Conservation (phyloP, 108 stramenopile species). For the Asterionellopsis glacialis region DNA sequence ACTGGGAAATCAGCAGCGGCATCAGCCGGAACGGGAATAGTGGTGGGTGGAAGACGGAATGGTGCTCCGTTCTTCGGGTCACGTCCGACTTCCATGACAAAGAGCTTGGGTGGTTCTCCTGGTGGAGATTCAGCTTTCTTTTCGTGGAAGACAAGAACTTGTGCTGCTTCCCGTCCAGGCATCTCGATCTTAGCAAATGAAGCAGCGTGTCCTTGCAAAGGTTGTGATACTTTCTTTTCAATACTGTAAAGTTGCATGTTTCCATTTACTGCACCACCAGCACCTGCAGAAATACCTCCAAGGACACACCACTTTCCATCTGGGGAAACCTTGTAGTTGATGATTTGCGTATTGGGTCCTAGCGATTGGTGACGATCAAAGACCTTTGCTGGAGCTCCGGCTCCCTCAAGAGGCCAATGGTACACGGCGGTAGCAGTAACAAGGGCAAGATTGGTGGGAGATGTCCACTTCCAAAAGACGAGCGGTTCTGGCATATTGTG, state of each 20-base stretch:
- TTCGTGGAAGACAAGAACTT: constrained; percentile 95
- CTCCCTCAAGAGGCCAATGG: constrained; percentile 90
- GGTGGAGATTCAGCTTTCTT: constrained; percentile 82
- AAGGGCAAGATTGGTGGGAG: constrained; percentile 82
- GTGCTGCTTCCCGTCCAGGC: constrained; percentile 84
- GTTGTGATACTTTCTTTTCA: constrained; percentile 95
- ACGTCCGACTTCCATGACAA: constrained; percentile 98
- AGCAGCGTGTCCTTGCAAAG: constrained; percentile 93
- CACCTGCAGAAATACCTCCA: constrained; percentile 90
- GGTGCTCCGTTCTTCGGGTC: constrained; percentile 92
- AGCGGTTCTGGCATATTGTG: constrained; percentile 87
- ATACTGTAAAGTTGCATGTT: constrained; percentile 98
- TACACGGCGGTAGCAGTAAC: constrained; percentile 93
- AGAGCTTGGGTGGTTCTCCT: constrained; percentile 80
- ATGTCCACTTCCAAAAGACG: constrained; percentile 97
- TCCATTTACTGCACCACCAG: constrained; percentile 81
- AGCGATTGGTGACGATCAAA: constrained; percentile 94
- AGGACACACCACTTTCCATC: constrained; percentile 98
- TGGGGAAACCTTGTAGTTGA: constrained; percentile 95
- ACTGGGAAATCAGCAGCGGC: constrained; percentile 97
- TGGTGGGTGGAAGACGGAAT: constrained; percentile 80
- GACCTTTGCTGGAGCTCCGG: constrained; percentile 76
- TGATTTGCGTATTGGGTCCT: constrained; percentile 88
- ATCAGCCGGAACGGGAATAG: constrained; percentile 94
- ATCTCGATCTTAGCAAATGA: constrained; percentile 87